Base-by-base conservation (phyloP, 1,139 yeast species). In the Sugiyamaella japonica region DNA sequence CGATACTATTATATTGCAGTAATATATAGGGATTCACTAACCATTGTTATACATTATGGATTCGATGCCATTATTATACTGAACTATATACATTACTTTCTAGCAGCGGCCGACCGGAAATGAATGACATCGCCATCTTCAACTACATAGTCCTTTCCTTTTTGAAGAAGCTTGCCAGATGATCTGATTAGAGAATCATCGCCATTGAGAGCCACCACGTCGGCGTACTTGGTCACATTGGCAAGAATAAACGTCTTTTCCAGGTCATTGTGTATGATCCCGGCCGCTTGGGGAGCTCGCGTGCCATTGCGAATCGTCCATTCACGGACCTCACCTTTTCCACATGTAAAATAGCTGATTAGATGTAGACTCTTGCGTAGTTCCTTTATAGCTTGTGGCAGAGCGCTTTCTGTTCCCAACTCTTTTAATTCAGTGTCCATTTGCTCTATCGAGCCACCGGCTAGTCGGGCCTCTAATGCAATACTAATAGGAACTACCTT, bases 281-380 rank as follows among this genome's bases (percentile, higher is more conserved):
- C 93, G 0, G 96, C 96, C 0, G 95, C 95, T 58, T 86, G 85
- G 9, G 89, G 89, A 3, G 93, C 93, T 9, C 78, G 74, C 17
- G 85, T 80, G 9, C 88, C 85, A 55, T 75, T 72, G 60, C 90
- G 75, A 36, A 88, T 75, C 7, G 89, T 85, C 96, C 96, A 89
- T 69, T 89, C 93, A 58, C 90, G 75, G 1, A 86, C 87, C 70
- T 89, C 96, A 39, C 78, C 75, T 3, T 84, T 82, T 2, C 96
- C 97, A 69, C 95, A 86, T 0, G 97, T 89, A 71, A 84, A 89
- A 67, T 82, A 89, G 54, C 95, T 85, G 28, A 89, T 85, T 63
- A 89, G 74, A 38, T 81, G 77, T 39, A 89, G 74, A 1, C 82
- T 76, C 28, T 72, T 67, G 58, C 93, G 77, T 84, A 88, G 84